Conservation (phyloP, 2,329 filamentous ascomycete genomes). For the Penicillium sp. region DNA sequence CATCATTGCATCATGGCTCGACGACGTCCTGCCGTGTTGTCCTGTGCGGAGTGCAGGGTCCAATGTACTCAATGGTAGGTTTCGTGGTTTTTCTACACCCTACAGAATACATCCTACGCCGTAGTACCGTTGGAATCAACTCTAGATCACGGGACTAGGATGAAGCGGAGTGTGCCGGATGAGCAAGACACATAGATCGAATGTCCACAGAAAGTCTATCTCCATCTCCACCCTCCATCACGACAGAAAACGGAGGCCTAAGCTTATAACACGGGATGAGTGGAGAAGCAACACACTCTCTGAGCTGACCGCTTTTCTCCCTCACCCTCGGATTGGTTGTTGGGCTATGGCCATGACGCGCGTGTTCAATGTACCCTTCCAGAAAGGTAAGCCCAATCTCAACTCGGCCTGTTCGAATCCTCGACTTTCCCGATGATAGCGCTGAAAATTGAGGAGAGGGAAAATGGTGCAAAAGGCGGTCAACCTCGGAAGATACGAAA, state of each 20-base stretch:
- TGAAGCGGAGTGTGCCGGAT: slow-evolving; percentile 20
- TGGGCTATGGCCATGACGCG: slow-evolving; percentile 12
- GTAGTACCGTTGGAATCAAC: no score
- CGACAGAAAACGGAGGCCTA: slow-evolving; percentile 15
- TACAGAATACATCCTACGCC: no score
- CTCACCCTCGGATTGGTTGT: slow-evolving; percentile 1
- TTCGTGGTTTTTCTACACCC: no score
- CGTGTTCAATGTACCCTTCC: neutral
- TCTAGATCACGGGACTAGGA: neutral
- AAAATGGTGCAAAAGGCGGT: slow-evolving; percentile 8
- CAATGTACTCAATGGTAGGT: neutral
- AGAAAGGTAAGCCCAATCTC: neutral
- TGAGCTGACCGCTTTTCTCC: slow-evolving; percentile 14
- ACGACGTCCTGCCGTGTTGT: neutral
- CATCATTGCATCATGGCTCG: neutral
- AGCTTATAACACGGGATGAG: slow-evolving; percentile 18
- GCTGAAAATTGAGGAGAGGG: slow-evolving; percentile 7
- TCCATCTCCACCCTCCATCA: slow-evolving; percentile 3
- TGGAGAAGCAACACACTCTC: neutral
- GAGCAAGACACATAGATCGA: slow-evolving; percentile 7
- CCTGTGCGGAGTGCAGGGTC: neutral
- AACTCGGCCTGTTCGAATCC: neutral
- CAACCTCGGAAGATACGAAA: slow-evolving; percentile 10
- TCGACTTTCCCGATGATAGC: slow-evolving; percentile 19
- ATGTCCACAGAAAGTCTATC: slow-evolving; percentile 13